phyloP scores from a whole-genome alignment of 306 rosid species.

The Luffa acutangula region DNA sequence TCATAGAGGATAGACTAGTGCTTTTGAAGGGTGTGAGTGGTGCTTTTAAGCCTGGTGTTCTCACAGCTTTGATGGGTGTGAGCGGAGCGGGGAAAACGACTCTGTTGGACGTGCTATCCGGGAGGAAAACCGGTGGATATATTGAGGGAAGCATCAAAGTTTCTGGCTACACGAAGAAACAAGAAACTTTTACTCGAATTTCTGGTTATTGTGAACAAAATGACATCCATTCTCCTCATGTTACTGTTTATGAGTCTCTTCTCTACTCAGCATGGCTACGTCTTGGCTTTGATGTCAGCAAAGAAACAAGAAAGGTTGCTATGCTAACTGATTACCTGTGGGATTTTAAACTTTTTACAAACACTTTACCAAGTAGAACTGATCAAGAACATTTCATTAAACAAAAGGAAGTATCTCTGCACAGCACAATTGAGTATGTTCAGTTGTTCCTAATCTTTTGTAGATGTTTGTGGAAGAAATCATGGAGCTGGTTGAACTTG shows the following conservation, averaged over 20 bases:
- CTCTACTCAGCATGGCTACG: slow-evolving; percentile 78
- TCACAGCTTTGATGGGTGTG: slow-evolving; percentile 91
- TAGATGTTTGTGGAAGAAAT: slow-evolving; percentile 43
- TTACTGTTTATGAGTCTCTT: slow-evolving; percentile 60
- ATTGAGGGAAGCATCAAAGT: slow-evolving; percentile 57
- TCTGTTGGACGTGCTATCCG: slow-evolving; percentile 82
- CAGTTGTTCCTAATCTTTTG: not conserved
- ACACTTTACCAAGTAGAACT: slow-evolving; percentile 13
- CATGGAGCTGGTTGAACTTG: slow-evolving; percentile 47
- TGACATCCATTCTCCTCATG: slow-evolving; percentile 76
- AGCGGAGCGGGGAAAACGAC: slow-evolving; percentile 98
- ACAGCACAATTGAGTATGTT: not conserved
- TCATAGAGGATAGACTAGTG: slow-evolving; percentile 55
- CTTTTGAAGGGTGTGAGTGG: slow-evolving; percentile 79
- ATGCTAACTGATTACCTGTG: not conserved
- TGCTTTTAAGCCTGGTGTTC: slow-evolving; percentile 80
- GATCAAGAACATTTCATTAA: not conserved
- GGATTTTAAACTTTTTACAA: not conserved
- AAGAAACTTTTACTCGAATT: slow-evolving; percentile 79
- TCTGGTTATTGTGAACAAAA: slow-evolving; percentile 91
- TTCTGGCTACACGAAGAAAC: slow-evolving; percentile 74
- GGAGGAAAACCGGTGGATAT: slow-evolving; percentile 79
- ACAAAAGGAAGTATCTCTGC: not conserved
- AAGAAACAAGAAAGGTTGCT: slow-evolving; percentile 47
- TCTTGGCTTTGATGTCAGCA: slow-evolving; percentile 31